Percentiles rank a stretch among this genome's conserved stretches.
Evolutionary conservation across 805 yeast genomes (phyloP).

Genomic region (Monosporozyma aquatica): DNA sequence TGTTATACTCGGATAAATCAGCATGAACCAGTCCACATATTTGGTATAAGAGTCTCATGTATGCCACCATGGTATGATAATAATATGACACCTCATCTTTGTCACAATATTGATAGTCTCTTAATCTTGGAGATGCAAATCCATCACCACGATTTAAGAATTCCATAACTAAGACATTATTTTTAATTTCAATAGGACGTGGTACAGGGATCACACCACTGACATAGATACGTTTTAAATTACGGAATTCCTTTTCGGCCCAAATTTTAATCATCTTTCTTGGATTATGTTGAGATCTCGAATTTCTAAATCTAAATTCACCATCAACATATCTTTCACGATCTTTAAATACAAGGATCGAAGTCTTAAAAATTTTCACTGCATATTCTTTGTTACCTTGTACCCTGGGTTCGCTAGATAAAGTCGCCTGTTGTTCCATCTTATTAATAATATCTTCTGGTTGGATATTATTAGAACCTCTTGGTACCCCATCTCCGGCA

Average conservation of each 20-base stretch:
- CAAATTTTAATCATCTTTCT: constrained; percentile 95
- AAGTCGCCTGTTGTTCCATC: neutral
- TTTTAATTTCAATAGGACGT: constrained; percentile 77
- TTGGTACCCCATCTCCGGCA: constrained; percentile 18
- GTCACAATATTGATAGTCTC: constrained; percentile 69
- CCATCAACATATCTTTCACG: constrained; percentile 94
- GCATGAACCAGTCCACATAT: constrained; percentile 91
- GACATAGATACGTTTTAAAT: constrained; percentile 68
- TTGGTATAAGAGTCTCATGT: constrained; percentile 81
- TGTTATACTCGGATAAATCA: constrained; percentile 89
- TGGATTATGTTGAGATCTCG: constrained; percentile 83
- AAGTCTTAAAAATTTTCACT: constrained; percentile 89
- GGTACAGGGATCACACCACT: constrained; percentile 84
- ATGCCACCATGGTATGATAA: constrained; percentile 71
- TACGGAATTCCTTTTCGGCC: constrained; percentile 97
- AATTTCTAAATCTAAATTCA: constrained; percentile 82
- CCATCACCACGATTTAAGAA: constrained; percentile 68
- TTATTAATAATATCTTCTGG: constrained; percentile 4
- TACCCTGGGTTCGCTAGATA: neutral
- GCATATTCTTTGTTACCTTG: constrained; percentile 50
- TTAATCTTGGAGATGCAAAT: constrained; percentile 82
- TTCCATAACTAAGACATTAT: constrained; percentile 93
- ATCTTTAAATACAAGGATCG: constrained; percentile 93
- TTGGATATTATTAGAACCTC: neutral
- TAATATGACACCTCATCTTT: constrained; percentile 55